phyloP scores from a whole-genome alignment of 1,139 yeast genomes.

The Saccharomyces hybrid region DNA sequence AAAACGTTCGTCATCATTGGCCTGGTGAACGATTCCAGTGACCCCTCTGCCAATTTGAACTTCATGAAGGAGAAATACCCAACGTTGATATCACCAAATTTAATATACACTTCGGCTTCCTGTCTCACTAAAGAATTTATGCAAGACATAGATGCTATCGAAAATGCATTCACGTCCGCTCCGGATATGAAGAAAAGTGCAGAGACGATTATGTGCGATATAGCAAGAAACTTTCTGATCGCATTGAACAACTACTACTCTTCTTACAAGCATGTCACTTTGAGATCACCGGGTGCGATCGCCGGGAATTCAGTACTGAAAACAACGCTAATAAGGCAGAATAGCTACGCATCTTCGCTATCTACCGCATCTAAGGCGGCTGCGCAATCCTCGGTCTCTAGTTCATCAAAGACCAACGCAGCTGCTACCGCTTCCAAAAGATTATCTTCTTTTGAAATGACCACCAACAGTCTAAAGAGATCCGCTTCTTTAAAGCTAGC shows the following conservation, averaged over 20 bases:
- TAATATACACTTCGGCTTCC: constrained; percentile 33
- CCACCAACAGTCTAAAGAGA: constrained; percentile 19
- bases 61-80: constrained; percentile 44
- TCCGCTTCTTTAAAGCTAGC: constrained; percentile 27
- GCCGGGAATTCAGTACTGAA: constrained; percentile 41
- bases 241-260: constrained; percentile 63
- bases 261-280: constrained; percentile 61
- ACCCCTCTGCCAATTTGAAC: constrained; percentile 31
- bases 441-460: constrained; percentile 21
- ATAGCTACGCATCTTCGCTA: constrained; percentile 10
- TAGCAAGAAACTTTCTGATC: constrained; percentile 55
- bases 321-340: constrained; percentile 22
- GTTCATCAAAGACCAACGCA: constrained; percentile 3
- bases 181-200: constrained; percentile 22
- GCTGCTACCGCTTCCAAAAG: constrained; percentile 12
- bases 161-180: constrained; percentile 8
- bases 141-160: constrained; percentile 6
- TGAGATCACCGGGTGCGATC: constrained; percentile 65
- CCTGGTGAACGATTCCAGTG: constrained; percentile 27
- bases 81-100: constrained; percentile 54
- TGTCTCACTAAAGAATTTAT: constrained; percentile 1
- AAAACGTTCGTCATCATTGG: constrained; percentile 68
- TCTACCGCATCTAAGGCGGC: constrained; percentile 5
- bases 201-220: constrained; percentile 68
- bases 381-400: neutral